These are phyloP conservation scores for Mortierella sp. DNA, from an alignment of 371 early-diverging fungal species.

Conservation along the genomic window DNA sequence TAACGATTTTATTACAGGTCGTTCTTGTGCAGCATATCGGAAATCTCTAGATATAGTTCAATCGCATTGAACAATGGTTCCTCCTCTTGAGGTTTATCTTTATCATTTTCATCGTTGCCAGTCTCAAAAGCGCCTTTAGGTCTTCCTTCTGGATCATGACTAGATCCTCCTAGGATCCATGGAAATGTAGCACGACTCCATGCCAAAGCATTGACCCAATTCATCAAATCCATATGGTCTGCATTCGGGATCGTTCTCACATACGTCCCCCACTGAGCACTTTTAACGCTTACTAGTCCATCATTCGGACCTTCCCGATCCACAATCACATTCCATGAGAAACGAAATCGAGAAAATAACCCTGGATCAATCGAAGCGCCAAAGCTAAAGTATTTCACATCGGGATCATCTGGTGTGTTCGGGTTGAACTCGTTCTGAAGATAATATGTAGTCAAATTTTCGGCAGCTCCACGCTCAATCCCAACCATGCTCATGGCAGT, in stretches of 20 bases:
- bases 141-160: conserved; percentile 48
- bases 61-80: conserved; percentile 53
- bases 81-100: conserved; percentile 16
- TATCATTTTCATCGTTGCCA: conserved; percentile 22
- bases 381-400: conserved; percentile 85
- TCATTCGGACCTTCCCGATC: conserved; percentile 90
- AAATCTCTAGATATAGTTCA: conserved; percentile 49
- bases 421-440: conserved; percentile 87
- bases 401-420: conserved; percentile 81
- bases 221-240: conserved; percentile 89
- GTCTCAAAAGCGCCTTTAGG: conserved; percentile 47
- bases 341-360: conserved; percentile 45
- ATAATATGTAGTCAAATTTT: conserved; percentile 89
- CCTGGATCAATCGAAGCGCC: conserved; percentile 73
- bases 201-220: conserved; percentile 51
- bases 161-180: conserved; percentile 53
- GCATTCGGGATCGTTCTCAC: conserved; percentile 78
- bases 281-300: conserved; percentile 86
- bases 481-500: conserved; percentile 24
- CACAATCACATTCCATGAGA: conserved; percentile 69
- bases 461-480: conserved; percentile 45
- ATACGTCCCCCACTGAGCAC: conserved; percentile 90
- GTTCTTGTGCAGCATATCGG: conserved; percentile 40
- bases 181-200: conserved; percentile 55
- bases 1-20: neutral